A percentile compares a stretch with the other conserved stretches of the same genome.
These are phyloP conservation scores for Paraphoma sp. DNA, from an alignment of 2,329 filamentous ascomycete genomes.

Conservation along the genomic window DNA sequence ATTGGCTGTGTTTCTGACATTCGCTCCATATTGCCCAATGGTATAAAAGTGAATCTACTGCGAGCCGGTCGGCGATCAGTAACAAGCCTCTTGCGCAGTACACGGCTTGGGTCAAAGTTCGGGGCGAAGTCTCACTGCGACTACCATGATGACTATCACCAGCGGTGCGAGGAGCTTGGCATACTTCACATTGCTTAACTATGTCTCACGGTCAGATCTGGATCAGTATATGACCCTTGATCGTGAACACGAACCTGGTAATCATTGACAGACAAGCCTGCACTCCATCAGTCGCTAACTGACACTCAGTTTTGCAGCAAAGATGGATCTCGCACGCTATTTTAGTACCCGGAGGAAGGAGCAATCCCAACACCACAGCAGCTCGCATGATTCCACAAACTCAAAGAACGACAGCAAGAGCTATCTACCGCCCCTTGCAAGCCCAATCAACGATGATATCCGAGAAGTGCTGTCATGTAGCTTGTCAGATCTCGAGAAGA, in stretches of 20 bases:
- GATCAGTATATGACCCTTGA: neutral
- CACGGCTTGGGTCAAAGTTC: neutral
- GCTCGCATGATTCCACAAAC: neutral
- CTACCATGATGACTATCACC: neutral
- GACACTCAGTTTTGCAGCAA: conserved; percentile 3
- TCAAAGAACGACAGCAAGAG: neutral
- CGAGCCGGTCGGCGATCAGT: neutral
- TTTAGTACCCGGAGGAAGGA: conserved; percentile 21
- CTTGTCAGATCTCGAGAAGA: conserved; percentile 21
- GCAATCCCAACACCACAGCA: neutral
- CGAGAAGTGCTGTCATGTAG: conserved; percentile 15
- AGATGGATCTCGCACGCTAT: conserved; percentile 24
- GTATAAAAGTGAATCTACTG: neutral
- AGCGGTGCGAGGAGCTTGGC: neutral
- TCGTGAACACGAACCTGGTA: neutral
- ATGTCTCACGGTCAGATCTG: neutral
- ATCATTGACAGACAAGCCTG: neutral
- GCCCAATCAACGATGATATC: conserved; percentile 28
- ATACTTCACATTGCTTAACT: neutral
- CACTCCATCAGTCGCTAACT: neutral
- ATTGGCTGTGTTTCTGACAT: neutral
- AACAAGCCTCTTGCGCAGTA: neutral
- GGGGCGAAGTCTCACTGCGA: neutral
- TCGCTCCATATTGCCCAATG: neutral
- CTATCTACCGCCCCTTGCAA: conserved; percentile 24